phyloP scores from a whole-genome alignment of 371 early-diverging fungal genomes.

The Saksenaea oblongispora region DNA sequence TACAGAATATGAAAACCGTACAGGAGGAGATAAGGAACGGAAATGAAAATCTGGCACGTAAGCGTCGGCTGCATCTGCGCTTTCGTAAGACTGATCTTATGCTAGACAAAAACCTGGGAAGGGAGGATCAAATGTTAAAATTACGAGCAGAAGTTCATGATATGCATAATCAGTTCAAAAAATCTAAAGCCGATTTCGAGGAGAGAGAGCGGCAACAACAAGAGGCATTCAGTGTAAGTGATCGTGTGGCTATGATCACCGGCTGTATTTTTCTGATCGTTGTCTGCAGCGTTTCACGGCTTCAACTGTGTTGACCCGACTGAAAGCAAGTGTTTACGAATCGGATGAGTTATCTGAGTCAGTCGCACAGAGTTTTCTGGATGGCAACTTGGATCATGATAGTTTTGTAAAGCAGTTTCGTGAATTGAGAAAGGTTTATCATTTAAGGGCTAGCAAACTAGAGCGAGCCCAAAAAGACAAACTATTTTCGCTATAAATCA shows the following conservation, averaged over 20 bases:
- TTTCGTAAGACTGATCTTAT: background rate
- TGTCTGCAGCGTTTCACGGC: constrained; percentile 54
- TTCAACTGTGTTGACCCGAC: constrained; percentile 54
- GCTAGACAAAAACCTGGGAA: constrained; percentile 51
- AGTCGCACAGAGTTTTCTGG: constrained; percentile 60
- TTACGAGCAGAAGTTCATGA: constrained; percentile 41
- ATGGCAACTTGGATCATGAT: constrained; percentile 60
- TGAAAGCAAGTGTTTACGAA: constrained; percentile 59
- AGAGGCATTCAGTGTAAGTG: constrained; percentile 58
- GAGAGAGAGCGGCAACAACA: constrained; percentile 55
- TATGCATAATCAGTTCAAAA: constrained; percentile 38
- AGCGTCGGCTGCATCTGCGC: constrained; percentile 8
- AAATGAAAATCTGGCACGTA: constrained; percentile 61
- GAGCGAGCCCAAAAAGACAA: constrained; percentile 53
- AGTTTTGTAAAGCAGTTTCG: constrained; percentile 61
- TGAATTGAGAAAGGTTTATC: constrained; percentile 64
- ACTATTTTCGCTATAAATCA: constrained; percentile 18
- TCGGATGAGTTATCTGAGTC: constrained; percentile 66
- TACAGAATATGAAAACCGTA: constrained; percentile 52
- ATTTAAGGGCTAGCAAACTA: constrained; percentile 61
- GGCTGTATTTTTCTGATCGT: background rate
- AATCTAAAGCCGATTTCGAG: constrained; percentile 42
- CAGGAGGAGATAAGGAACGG: constrained; percentile 58
- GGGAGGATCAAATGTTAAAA: constrained; percentile 46
- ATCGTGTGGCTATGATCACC: background rate